Evolutionary conservation across 2,329 filamentous ascomycete species (phyloP), one percentile per base, ranked within the genome.

Genomic region (Pseudocercospora macadamiae): DNA sequence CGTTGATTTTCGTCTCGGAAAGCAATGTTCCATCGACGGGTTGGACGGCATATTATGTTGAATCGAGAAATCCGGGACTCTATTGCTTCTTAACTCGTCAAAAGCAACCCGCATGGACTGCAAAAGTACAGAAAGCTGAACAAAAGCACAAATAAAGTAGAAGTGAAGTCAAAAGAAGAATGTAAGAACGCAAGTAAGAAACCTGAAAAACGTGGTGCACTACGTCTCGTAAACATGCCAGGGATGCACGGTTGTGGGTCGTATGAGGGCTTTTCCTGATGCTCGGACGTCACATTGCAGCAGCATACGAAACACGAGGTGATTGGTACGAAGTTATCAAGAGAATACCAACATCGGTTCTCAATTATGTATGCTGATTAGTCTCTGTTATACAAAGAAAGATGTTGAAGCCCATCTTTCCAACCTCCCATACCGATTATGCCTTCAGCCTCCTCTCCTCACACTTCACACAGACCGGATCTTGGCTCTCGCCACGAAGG

Each of bases 401-500:
- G 18, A 8, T 21, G 3, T 42, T 16, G 12, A 7, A 32, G 28
- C 6, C 6, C 28, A 7, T 32, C 16, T n/a, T 14, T 18, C 4
- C 7, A 12, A 25, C 21, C 21, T 21, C n/a, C 45, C 16, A 28
- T 18, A 44, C 9, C 44, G 26, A 16, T 39, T 51, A 61, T 42
- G 84, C 83, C 71, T 88, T 88, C 64, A 88, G 70, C 64, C 86
- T 79, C 64, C 80, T 79, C 71, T 85, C 83, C 70, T 88, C 86
- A 66, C 86, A 88, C 61, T 71, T 74, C 48, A 87, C 83, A 72
- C 86, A 88, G 8, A 87, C 83, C 3, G 85, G 84, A 60, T 84
- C 77, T 65, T 85, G 79, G 23, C 79, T 78, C 18, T 83, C 80
- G 52, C 84, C 83, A 32, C 83, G 77, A 9, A 87, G 76, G 66